These are phyloP conservation scores for Priceomyces fermenticarens DNA, from an alignment of 805 yeast genomes.

Conservation along the genomic window DNA sequence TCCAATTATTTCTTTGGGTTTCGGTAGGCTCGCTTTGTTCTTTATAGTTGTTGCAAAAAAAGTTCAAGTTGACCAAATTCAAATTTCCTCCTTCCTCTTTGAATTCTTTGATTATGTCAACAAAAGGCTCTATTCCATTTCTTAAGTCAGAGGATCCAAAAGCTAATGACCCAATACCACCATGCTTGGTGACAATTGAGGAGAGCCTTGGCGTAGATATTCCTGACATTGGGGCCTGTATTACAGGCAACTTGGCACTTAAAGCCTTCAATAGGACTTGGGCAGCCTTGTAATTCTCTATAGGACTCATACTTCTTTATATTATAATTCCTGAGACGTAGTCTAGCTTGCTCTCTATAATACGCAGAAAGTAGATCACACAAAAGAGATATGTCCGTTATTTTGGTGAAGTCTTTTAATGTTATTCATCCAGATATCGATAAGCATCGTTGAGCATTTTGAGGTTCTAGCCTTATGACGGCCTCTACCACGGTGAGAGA, in stretches of 20 bases:
- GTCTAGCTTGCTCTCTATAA: too few species aligned
- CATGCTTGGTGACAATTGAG: slow-evolving; percentile 36
- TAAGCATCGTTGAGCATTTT: too few species aligned
- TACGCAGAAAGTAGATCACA: too few species aligned
- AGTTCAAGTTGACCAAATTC: slow-evolving; percentile 40
- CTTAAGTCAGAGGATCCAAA: slow-evolving; percentile 30
- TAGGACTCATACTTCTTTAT: too few species aligned
- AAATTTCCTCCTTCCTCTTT: slow-evolving; percentile 9
- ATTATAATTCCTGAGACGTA: too few species aligned
- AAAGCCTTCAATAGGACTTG: slow-evolving; percentile 11
- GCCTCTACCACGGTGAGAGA: too few species aligned
- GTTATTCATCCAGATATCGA: too few species aligned
- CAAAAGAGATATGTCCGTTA: too few species aligned
- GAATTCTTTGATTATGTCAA: slow-evolving; percentile 12
- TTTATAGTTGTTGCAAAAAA: slow-evolving; percentile 41
- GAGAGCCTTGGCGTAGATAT: slow-evolving; percentile 46
- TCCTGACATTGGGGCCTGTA: slow-evolving; percentile 65
- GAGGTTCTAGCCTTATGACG: too few species aligned
- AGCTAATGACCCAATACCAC: slow-evolving; percentile 53
- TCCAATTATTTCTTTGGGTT: slow-evolving; percentile 21
- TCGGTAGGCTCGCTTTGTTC: slow-evolving; percentile 10
- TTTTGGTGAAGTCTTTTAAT: too few species aligned
- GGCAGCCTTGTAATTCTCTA: background rate
- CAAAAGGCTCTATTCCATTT: slow-evolving; percentile 14
- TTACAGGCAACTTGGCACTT: slow-evolving; percentile 39